Evolutionary conservation across 1,284 basidiomycete genomes (phyloP), one percentile per base, ranked within the genome.

Genomic region (Cutaneotrichosporon arboriforme): DNA sequence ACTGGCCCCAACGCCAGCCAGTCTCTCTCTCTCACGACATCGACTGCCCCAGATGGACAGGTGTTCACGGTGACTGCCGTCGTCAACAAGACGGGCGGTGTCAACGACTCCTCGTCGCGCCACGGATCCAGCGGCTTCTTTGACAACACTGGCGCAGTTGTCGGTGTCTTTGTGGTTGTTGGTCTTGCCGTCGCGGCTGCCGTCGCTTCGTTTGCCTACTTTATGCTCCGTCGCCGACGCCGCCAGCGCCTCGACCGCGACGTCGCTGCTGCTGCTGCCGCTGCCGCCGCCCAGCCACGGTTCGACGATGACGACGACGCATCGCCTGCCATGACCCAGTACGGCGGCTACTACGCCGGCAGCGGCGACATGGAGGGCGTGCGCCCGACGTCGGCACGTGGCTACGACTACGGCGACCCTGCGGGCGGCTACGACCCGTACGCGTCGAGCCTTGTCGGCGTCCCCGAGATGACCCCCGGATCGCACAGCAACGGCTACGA

Each of bases 121-220:
- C 44, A 52, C 15, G 65, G 56, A 12, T 51, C 53, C 14, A 61
- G 61, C 4, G 49, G 46, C n/a, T 77, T 77, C 62, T 74, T 76
- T 51, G 64, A 64, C 60, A 76, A 76, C 58, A 70, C 70, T 1
- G 71, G 72, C 0, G 75, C 75, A 17, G 75, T 77, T 3, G 74
- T 72, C 3, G 75, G 75, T 50, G 69, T 70, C 0, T 77, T 77
- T 49, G 75, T 76, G 20, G 74, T 73, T 14, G 67, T 77, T 21
- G 75, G 75, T 50, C 63, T 77, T 17, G 64, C 68, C 4, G 62
- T 70, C 4, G 69, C 74, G 1, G 67, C 68, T 4, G 68, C 67
- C 53, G 37, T 75, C n/a, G 61, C 73, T 22, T 69, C 68, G 0
- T 70, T 72, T 36, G 63, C 66, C 20, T 67, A 73, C 56, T 66